A percentile compares a stretch with the other conserved stretches of the same genome.
Conservation (phyloP, 2,329 filamentous ascomycete species). For the Graphilbum fragrans region DNA sequence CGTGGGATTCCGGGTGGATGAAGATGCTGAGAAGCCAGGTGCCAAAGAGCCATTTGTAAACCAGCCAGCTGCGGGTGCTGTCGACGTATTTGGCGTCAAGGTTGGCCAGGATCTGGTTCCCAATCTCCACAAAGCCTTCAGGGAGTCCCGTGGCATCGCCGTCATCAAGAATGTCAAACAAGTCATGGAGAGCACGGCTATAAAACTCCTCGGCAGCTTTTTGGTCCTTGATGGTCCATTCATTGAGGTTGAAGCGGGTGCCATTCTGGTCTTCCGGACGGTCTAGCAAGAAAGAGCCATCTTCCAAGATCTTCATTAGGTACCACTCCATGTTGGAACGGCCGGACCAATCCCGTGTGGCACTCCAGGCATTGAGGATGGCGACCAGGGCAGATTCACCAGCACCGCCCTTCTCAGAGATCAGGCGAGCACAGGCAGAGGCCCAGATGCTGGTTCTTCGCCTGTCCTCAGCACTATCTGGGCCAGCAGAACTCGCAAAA, state of each 20-base stretch:
- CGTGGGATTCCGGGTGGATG: constrained; percentile 73
- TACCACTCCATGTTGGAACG: constrained; percentile 86
- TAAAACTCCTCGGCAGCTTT: constrained; percentile 83
- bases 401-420: constrained; percentile 63
- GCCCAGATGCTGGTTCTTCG: constrained; percentile 81
- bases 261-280: constrained; percentile 69
- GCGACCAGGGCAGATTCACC: constrained; percentile 73
- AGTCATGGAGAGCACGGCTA: constrained; percentile 61
- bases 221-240: constrained; percentile 67
- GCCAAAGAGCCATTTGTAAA: constrained; percentile 87
- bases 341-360: constrained; percentile 80
- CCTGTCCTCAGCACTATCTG: constrained; percentile 69
- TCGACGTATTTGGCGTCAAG: constrained; percentile 61
- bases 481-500: constrained; percentile 76
- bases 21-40: constrained; percentile 75
- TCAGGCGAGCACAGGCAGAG: constrained; percentile 69
- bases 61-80: constrained; percentile 68
- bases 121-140: constrained; percentile 70
- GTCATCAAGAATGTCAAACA: constrained; percentile 81
- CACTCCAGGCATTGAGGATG: constrained; percentile 77
- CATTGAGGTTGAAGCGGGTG: constrained; percentile 57
- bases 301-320: constrained; percentile 86
- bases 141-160: constrained; percentile 77
- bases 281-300: constrained; percentile 83
- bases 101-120: constrained; percentile 70